Conservation (phyloP, 2,329 filamentous ascomycete species). For the Penicillium sclerotigenum region DNA sequence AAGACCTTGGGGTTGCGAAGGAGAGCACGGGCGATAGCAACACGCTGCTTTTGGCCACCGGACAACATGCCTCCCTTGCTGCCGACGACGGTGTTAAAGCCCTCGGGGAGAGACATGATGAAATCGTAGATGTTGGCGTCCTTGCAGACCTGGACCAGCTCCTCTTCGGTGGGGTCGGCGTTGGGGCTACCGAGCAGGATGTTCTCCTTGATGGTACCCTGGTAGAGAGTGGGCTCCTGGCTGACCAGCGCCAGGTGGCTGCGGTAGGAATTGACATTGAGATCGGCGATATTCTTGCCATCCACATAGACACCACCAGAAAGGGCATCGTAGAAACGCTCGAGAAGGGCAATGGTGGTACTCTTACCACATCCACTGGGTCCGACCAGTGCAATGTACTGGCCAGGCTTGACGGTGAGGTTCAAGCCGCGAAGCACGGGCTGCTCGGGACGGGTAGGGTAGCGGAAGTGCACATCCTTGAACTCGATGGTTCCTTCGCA, state of each 20-base stretch:
- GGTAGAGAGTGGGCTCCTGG: constrained; percentile 92
- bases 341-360: constrained; percentile 85
- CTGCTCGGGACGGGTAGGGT: constrained; percentile 85
- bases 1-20: constrained; percentile 88
- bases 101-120: constrained; percentile 79
- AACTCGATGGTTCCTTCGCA: constrained; percentile 83
- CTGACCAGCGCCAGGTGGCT: constrained; percentile 81
- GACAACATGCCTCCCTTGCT: constrained; percentile 81
- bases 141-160: constrained; percentile 73
- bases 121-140: constrained; percentile 94
- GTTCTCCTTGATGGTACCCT: constrained; percentile 87
- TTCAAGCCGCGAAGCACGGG: constrained; percentile 86
- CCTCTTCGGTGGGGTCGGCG: constrained; percentile 66
- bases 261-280: constrained; percentile 86
- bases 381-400: constrained; percentile 74
- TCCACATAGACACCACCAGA: constrained; percentile 78
- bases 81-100: constrained; percentile 80
- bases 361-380: constrained; percentile 91
- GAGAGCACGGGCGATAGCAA: constrained; percentile 87
- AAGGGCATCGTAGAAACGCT: constrained; percentile 91
- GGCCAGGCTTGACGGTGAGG: constrained; percentile 45
- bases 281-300: constrained; percentile 71
- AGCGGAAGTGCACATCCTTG: constrained; percentile 88
- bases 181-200: constrained; percentile 73
- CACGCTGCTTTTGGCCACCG: constrained; percentile 90